Percentiles rank a stretch among this genome's conserved stretches.
Evolutionary conservation across 768 basidiomycete species (phyloP).

Genomic region (Termitomyces titanicus): DNA sequence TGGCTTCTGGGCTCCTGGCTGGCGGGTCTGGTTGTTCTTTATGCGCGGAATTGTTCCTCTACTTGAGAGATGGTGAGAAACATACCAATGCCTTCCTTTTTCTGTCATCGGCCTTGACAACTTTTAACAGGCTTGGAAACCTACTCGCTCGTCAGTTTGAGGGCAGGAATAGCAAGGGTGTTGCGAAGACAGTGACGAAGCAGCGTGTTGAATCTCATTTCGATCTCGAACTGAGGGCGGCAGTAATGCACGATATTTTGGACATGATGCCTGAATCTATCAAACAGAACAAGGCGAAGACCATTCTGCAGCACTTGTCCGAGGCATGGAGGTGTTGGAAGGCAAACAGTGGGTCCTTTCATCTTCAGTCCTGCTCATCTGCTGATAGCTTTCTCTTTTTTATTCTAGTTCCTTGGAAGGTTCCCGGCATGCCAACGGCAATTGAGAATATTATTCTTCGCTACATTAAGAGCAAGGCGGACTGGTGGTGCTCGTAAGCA

Average conservation of each 20-base stretch:
- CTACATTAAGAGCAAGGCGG: constrained; percentile 99
- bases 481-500: constrained; percentile 94
- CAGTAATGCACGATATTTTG: constrained; percentile 99
- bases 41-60: constrained; percentile 98
- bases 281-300: constrained; percentile 99
- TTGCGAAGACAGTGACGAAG: constrained; percentile 98
- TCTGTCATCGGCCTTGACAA: neutral
- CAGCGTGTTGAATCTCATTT: constrained; percentile 99
- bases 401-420: constrained; percentile 96
- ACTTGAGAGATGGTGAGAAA: constrained; percentile 82
- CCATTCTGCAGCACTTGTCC: constrained; percentile 95
- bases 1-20: constrained; percentile 99
- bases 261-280: constrained; percentile 99
- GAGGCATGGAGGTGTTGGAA: constrained; percentile 99
- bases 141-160: constrained; percentile 98
- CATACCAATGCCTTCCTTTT: neutral
- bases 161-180: constrained; percentile 93
- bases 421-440: constrained; percentile 98
- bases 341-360: constrained; percentile 64
- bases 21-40: constrained; percentile 99
- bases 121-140: constrained; percentile 71
- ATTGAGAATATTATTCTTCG: constrained; percentile 99
- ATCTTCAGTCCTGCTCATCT: neutral
- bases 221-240: constrained; percentile 93
- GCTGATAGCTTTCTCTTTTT: neutral